A percentile compares a stretch with the other conserved stretches of the same genome.
Conservation (phyloP, 257 asterid species). For the Galeopsis tetrahit region DNA sequence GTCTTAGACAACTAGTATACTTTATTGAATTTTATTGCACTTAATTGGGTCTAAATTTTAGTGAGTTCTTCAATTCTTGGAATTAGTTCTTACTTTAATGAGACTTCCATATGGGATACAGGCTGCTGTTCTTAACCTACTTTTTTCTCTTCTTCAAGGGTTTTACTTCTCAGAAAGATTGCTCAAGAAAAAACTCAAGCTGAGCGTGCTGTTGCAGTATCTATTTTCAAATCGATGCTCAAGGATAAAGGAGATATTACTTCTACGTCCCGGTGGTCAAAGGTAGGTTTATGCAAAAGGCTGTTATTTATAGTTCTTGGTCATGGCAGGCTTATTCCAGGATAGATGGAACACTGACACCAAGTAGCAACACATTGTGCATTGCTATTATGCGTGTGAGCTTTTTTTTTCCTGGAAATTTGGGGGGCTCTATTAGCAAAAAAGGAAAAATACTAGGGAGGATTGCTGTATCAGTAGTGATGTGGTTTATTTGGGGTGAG, state of each 20-base stretch:
- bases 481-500: too few species aligned
- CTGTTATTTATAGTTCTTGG: constrained; percentile 51
- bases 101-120: constrained; percentile 18
- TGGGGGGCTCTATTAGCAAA: too few species aligned
- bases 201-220: constrained; percentile 67
- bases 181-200: constrained; percentile 86
- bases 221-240: constrained; percentile 83
- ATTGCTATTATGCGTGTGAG: background rate
- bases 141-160: constrained; percentile 54
- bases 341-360: background rate
- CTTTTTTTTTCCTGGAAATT: background rate
- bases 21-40: background rate
- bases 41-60: background rate
- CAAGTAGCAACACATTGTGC: constrained; percentile 23
- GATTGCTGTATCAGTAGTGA: too few species aligned
- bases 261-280: constrained; percentile 87
- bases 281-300: constrained; percentile 53
- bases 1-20: background rate
- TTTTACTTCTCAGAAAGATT: constrained; percentile 66
- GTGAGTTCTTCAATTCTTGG: constrained; percentile 25
- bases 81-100: constrained; percentile 19
- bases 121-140: constrained; percentile 32
- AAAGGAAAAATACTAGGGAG: too few species aligned
- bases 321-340: constrained; percentile 36
- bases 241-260: constrained; percentile 71